Percentiles rank a stretch among this genome's conserved stretches.
These are phyloP conservation scores for Trypanosoma boissoni DNA, from an alignment of 208 protist genomes.

Conservation along the genomic window DNA sequence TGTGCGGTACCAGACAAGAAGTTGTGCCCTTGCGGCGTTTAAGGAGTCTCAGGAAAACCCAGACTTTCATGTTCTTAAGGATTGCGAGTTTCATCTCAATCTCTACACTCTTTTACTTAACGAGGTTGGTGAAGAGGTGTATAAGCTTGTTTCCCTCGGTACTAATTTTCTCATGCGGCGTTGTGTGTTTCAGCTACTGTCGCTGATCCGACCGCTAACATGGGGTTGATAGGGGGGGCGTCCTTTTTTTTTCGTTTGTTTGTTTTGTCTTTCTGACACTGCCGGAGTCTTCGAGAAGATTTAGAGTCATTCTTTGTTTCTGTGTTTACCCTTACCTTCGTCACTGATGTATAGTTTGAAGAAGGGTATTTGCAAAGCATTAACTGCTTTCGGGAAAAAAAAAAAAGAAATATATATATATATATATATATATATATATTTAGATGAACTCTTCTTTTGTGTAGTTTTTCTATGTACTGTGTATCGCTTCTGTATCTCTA, in stretches of 20 bases:
- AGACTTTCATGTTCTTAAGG: conserved; percentile 53
- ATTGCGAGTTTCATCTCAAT: conserved; percentile 77
- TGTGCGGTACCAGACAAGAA: conserved; percentile 73
- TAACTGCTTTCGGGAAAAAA: no score
- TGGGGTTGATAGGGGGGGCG: conserved; percentile 59
- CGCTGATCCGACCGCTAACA: conserved; percentile 73
- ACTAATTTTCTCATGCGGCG: conserved; percentile 86
- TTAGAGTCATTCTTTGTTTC: neutral
- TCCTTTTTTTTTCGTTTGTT: neutral
- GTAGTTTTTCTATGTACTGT: no score
- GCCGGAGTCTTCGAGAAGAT: no score
- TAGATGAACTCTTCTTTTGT: no score
- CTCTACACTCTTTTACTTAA: conserved; percentile 65
- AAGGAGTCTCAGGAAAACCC: conserved; percentile 49
- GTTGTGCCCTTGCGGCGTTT: conserved; percentile 62
- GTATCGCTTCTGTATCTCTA: no score
- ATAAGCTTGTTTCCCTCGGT: conserved; percentile 42
- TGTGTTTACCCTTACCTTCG: no score
- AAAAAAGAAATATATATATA: no score
- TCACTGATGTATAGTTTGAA: no score
- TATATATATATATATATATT: no score
- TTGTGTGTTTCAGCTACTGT: conserved; percentile 76
- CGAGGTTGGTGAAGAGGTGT: conserved; percentile 50
- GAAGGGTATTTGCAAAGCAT: no score
- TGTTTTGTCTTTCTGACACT: neutral